These are phyloP conservation scores for Bruguiera sexangula DNA, from an alignment of 345 rosid genomes.

Conservation along the genomic window DNA sequence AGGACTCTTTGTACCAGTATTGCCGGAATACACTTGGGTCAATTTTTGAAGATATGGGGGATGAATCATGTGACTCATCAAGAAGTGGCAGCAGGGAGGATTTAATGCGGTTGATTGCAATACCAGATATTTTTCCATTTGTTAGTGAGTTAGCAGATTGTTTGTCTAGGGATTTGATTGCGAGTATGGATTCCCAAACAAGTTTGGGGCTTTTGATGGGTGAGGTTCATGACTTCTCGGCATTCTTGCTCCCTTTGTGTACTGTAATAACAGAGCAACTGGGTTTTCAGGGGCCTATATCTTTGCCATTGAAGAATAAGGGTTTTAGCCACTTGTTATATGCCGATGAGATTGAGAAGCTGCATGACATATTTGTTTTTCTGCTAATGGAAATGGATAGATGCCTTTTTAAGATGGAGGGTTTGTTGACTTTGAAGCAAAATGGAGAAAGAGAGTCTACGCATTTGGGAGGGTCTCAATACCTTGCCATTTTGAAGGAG, in stretches of 20 bases:
- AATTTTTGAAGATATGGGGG: conserved; percentile 49
- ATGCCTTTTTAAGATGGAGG: conserved; percentile 52
- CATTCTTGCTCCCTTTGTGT: conserved; percentile 58
- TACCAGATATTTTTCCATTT: conserved; percentile 65
- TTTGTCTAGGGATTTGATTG: conserved; percentile 43
- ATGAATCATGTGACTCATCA: conserved; percentile 26
- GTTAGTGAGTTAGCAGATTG: conserved; percentile 58
- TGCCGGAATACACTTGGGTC: conserved; percentile 71
- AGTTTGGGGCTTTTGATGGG: conserved; percentile 34
- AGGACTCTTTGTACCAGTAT: conserved; percentile 48
- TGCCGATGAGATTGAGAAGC: conserved; percentile 42
- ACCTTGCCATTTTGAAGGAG: conserved; percentile 74
- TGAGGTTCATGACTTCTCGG: conserved; percentile 56
- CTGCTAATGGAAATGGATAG: conserved; percentile 49
- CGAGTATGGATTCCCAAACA: conserved; percentile 22
- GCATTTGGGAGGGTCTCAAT: conserved; percentile 46
- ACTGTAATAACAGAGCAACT: conserved; percentile 33
- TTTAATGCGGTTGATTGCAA: conserved; percentile 27
- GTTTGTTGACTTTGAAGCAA: conserved; percentile 23
- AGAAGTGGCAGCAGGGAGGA: conserved; percentile 42
- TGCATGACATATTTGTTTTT: conserved; percentile 40
- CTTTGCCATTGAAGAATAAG: conserved; percentile 39
- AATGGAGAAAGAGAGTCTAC: conserved; percentile 53
- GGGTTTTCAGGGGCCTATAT: conserved; percentile 29
- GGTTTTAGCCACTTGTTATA: conserved; percentile 22